Evolutionary conservation across 2,329 filamentous ascomycete species (phyloP).

Genomic region (Ceratocystis eucalypticola): DNA sequence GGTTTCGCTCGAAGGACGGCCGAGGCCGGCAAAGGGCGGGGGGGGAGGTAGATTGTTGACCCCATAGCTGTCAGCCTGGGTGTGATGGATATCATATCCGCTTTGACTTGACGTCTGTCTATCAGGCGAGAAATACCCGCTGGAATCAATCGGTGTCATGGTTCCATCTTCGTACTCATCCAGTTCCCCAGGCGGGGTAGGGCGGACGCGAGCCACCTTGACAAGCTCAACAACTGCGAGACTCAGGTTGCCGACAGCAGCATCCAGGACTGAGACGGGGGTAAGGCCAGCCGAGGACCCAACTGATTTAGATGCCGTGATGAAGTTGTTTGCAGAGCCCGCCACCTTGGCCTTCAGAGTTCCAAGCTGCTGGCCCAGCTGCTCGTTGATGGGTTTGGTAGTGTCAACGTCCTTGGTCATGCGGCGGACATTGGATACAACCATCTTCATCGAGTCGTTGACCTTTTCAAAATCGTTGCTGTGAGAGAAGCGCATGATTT

Average conservation of each 20-base stretch:
- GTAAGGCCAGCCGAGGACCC: conserved; percentile 69
- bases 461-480: conserved; percentile 59
- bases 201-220: conserved; percentile 67
- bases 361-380: conserved; percentile 42
- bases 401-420: conserved; percentile 72
- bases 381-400: conserved; percentile 39
- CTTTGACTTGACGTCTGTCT: conserved; percentile 24
- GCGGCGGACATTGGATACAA: conserved; percentile 67
- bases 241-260: conserved; percentile 80
- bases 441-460: conserved; percentile 74
- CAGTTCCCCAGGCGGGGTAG: conserved; percentile 61
- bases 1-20: conserved; percentile 47
- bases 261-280: conserved; percentile 85
- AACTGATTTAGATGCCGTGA: conserved; percentile 89
- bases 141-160: conserved; percentile 51
- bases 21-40: conserved; percentile 45
- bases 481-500: conserved; percentile 66
- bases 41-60: conserved; percentile 31
- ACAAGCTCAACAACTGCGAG: conserved; percentile 76
- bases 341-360: conserved; percentile 73
- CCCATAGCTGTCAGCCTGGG: conserved; percentile 6
- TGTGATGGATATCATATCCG: conserved; percentile 15
- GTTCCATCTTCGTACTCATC: conserved; percentile 61
- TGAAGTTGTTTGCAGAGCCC: conserved; percentile 88
- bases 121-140: conserved; percentile 52